These are phyloP conservation scores for Albizia julibrissin DNA, from an alignment of 306 rosid genomes.

Conservation along the genomic window DNA sequence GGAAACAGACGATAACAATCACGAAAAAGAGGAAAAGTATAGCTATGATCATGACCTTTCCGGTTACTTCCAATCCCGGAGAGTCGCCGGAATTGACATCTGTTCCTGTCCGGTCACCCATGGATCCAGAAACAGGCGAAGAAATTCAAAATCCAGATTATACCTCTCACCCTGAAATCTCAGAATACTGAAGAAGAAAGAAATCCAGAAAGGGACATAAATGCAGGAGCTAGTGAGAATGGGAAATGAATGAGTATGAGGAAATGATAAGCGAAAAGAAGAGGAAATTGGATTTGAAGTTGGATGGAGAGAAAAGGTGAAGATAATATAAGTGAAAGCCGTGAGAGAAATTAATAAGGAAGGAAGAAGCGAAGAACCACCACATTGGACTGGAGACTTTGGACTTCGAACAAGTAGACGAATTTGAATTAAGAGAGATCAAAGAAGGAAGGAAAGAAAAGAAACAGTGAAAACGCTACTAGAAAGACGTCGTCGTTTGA, in stretches of 20 bases:
- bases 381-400: constrained; percentile 39
- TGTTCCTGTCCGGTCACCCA: constrained; percentile 34
- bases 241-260: not conserved
- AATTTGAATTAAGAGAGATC: not conserved
- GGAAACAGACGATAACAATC: constrained; percentile 53
- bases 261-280: not conserved
- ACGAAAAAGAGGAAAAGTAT: constrained; percentile 62
- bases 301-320: constrained; percentile 7
- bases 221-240: not conserved
- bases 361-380: constrained; percentile 4
- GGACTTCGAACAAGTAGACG: not conserved
- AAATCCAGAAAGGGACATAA: not conserved
- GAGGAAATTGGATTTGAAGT: constrained; percentile 39
- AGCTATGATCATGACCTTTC: constrained; percentile 67
- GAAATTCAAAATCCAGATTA: not conserved
- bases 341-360: constrained; percentile 9
- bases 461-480: too few species aligned
- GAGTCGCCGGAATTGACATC: constrained; percentile 38
- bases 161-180: not conserved
- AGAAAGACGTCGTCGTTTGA: not conserved
- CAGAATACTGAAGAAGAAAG: not conserved
- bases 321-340: not conserved
- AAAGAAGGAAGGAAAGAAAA: not conserved
- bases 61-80: constrained; percentile 53
- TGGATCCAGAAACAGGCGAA: not conserved